phyloP scores from a whole-genome alignment of 2,329 filamentous ascomycete genomes.

The Cladosporium oxysporum region DNA sequence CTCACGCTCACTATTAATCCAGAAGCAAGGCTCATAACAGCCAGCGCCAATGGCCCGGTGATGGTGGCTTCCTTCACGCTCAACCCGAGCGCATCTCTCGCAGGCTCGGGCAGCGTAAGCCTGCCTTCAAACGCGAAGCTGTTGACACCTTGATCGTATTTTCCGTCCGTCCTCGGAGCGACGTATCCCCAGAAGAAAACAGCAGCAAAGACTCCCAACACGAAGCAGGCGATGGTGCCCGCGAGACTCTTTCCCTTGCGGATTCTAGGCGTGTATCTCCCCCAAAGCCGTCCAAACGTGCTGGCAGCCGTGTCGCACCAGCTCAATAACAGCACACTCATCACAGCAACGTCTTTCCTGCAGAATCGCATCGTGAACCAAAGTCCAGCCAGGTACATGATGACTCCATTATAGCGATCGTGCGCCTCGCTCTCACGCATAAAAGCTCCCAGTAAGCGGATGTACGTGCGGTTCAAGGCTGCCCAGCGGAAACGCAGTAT shows the following conservation, averaged over 20 bases:
- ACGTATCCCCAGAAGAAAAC: conserved; percentile 86
- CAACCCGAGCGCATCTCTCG: conserved; percentile 64
- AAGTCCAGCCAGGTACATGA: conserved; percentile 90
- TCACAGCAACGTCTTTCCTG: conserved; percentile 88
- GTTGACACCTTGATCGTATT: conserved; percentile 47
- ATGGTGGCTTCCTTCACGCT: conserved; percentile 61
- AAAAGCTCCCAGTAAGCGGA: conserved; percentile 78
- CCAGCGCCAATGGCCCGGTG: conserved; percentile 71
- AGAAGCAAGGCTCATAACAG: conserved; percentile 79
- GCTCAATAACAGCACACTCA: conserved; percentile 85
- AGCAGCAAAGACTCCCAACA: conserved; percentile 80
- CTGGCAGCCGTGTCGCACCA: conserved; percentile 98
- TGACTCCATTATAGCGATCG: conserved; percentile 90
- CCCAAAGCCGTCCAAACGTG: conserved; percentile 88
- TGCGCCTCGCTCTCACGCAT: conserved; percentile 95
- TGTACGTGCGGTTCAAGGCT: conserved; percentile 83
- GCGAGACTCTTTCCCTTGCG: conserved; percentile 88
- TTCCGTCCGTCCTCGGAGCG: conserved; percentile 55
- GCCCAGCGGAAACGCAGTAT: conserved; percentile 79
- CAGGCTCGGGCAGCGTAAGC: conserved; percentile 66
- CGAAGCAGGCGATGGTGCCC: conserved; percentile 79
- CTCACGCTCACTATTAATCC: conserved; percentile 87
- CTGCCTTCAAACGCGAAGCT: conserved; percentile 80
- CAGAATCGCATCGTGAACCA: conserved; percentile 84
- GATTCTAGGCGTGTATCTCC: conserved; percentile 82